Evolutionary conservation across 768 basidiomycete species (phyloP).

Genomic region (Agrocybe chaxingu): DNA sequence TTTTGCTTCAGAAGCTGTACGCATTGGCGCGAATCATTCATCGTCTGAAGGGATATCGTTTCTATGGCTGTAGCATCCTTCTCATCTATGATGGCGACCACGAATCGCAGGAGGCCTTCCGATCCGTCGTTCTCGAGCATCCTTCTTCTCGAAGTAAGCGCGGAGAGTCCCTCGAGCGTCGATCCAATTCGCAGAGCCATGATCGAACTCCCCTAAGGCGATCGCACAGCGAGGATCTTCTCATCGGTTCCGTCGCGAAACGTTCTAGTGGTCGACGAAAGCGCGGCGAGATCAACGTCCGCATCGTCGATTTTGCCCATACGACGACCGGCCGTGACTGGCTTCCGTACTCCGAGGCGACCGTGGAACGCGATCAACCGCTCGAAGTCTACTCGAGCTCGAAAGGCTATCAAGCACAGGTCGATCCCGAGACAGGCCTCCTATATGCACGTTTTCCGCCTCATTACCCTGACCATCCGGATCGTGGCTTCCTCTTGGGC

Average conservation of each 20-base stretch:
- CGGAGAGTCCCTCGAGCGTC: slow-evolving; percentile 74
- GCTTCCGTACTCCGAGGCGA: slow-evolving; percentile 56
- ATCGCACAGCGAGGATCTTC: slow-evolving; percentile 77
- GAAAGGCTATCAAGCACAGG: slow-evolving; percentile 78
- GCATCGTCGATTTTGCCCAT: slow-evolving; percentile 98
- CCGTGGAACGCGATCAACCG: slow-evolving; percentile 29
- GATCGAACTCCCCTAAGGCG: slow-evolving; percentile 57
- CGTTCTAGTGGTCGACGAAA: slow-evolving; percentile 65
- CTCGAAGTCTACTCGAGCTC: slow-evolving; percentile 51
- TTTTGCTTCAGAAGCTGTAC: slow-evolving; percentile 87
- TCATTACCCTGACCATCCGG: slow-evolving; percentile 83
- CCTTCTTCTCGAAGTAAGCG: slow-evolving; percentile 69
- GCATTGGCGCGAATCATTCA: slow-evolving; percentile 89
- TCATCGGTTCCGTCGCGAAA: slow-evolving; percentile 63
- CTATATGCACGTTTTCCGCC: slow-evolving; percentile 94
- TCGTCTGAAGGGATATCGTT: slow-evolving; percentile 91
- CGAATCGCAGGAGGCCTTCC: slow-evolving; percentile 78
- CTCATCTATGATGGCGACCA: slow-evolving; percentile 97
- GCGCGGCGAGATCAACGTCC: slow-evolving; percentile 91
- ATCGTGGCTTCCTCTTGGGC: slow-evolving; percentile 92
- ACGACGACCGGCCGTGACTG: slow-evolving; percentile 96
- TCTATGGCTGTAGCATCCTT: slow-evolving; percentile 96
- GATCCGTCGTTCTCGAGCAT: slow-evolving; percentile 58
- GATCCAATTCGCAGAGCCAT: slow-evolving; percentile 39
- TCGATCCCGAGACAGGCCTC: slow-evolving; percentile 79